Evolutionary conservation across 1,284 basidiomycete species (phyloP).

Genomic region (Naganishia sp.): DNA sequence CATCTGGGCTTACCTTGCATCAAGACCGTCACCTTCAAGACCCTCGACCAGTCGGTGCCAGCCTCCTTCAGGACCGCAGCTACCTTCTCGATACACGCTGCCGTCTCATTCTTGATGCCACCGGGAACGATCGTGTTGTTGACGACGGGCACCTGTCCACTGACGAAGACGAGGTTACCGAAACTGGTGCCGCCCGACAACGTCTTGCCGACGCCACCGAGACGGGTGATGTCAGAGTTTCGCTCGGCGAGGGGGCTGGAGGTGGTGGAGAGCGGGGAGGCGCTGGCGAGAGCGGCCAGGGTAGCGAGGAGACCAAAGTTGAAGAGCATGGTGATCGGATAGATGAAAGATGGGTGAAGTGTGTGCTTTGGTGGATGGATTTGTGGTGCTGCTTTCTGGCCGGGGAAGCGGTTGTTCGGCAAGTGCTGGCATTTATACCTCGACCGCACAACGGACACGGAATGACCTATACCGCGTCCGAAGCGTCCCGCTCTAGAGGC

Average conservation of each 20-base stretch:
- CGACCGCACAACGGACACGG: background rate
- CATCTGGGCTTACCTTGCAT: constrained; percentile 34
- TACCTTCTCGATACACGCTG: constrained; percentile 33
- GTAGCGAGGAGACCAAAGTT: constrained; percentile 26
- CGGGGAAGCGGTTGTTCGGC: too few species aligned
- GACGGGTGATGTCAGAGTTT: constrained; percentile 34
- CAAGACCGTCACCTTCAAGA: constrained; percentile 36
- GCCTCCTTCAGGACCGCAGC: constrained; percentile 35
- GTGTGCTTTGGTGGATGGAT: background rate
- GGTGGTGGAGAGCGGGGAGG: constrained; percentile 20
- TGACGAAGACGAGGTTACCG: constrained; percentile 37
- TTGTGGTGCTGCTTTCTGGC: background rate
- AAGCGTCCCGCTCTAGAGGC: too few species aligned
- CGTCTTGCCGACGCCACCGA: constrained; percentile 33
- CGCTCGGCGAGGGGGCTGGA: constrained; percentile 4
- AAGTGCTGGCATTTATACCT: constrained; percentile 5
- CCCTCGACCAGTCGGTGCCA: constrained; percentile 38
- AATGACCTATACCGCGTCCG: too few species aligned
- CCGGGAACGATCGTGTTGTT: constrained; percentile 36
- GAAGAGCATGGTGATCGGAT: constrained; percentile 18
- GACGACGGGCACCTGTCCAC: constrained; percentile 34
- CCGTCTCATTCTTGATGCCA: constrained; percentile 38
- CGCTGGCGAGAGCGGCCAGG: constrained; percentile 18
- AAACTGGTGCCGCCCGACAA: constrained; percentile 35
- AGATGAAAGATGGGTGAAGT: background rate